phyloP scores from a whole-genome alignment of 352 stramenopile species.

The Globisporangium uncinulatum region DNA sequence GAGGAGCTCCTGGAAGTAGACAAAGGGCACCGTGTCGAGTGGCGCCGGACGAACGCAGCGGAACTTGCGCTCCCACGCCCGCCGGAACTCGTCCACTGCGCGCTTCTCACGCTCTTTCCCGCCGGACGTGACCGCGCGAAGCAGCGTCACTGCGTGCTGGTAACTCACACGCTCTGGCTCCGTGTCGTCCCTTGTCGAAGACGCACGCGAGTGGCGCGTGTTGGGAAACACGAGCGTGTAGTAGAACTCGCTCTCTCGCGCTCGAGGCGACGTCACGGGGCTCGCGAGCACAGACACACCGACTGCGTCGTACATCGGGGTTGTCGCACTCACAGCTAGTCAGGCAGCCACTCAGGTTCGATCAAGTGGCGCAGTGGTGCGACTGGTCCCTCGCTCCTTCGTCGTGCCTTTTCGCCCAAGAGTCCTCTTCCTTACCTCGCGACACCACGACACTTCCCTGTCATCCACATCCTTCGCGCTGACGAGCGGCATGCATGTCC shows the following conservation, averaged over 20 bases:
- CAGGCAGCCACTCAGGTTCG: too few species aligned
- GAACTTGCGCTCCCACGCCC: constrained; percentile 64
- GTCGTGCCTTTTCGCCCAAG: not conserved
- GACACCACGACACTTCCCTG: too few species aligned
- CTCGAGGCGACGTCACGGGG: constrained; percentile 37
- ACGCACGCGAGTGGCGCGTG: constrained; percentile 13
- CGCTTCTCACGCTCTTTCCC: constrained; percentile 32
- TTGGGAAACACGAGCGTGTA: constrained; percentile 74
- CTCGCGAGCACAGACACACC: constrained; percentile 31
- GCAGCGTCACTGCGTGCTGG: constrained; percentile 32
- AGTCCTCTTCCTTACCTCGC: too few species aligned
- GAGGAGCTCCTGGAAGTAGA: constrained; percentile 60
- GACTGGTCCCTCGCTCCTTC: too few species aligned
- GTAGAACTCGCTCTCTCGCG: constrained; percentile 40
- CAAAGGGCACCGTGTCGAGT: constrained; percentile 42
- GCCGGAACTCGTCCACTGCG: constrained; percentile 41
- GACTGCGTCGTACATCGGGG: constrained; percentile 33
- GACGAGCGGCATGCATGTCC: constrained; percentile 35
- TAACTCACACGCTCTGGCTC: constrained; percentile 36
- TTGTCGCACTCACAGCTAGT: too few species aligned
- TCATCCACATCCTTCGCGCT: not conserved
- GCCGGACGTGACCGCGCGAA: constrained; percentile 46
- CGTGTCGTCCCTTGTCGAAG: not conserved
- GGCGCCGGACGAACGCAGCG: constrained; percentile 35
- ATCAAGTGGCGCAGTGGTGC: too few species aligned